A percentile compares a stretch with the other conserved stretches of the same genome.
These are phyloP conservation scores for Malassezia equina DNA, from an alignment of 1,284 basidiomycete genomes.

Conservation along the genomic window DNA sequence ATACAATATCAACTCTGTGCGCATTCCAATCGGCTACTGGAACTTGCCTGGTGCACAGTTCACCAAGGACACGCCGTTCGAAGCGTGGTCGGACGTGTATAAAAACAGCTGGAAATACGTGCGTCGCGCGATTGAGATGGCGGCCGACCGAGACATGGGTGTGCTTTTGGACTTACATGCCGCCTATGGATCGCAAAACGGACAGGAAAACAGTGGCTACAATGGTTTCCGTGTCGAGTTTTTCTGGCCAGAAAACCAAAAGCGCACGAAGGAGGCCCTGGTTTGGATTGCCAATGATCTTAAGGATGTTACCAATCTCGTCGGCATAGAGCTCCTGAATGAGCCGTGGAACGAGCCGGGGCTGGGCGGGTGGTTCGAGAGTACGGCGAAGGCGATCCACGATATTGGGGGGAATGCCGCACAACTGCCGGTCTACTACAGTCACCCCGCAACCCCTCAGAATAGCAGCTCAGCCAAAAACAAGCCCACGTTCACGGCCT, in stretches of 20 bases:
- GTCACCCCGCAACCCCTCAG: conserved; percentile 62
- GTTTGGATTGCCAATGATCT: conserved; percentile 57
- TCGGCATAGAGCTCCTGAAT: conserved; percentile 64
- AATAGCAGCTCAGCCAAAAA: conserved; percentile 56
- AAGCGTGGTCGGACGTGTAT: conserved; percentile 57
- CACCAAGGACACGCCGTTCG: conserved; percentile 55
- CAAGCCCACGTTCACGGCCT: conserved; percentile 61
- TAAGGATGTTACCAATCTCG: conserved; percentile 60
- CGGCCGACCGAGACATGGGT: conserved; percentile 58
- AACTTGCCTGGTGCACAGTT: conserved; percentile 47
- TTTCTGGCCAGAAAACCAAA: conserved; percentile 51
- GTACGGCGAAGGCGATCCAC: conserved; percentile 55
- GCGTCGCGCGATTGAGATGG: conserved; percentile 60
- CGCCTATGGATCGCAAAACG: conserved; percentile 57
- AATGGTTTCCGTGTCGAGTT: conserved; percentile 59
- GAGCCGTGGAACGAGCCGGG: conserved; percentile 53
- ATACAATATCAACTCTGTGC: conserved; percentile 48
- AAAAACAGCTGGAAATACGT: conserved; percentile 56
- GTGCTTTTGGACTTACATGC: conserved; percentile 67
- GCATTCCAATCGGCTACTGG: conserved; percentile 48
- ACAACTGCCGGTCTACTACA: conserved; percentile 61
- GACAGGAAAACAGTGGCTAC: conserved; percentile 63
- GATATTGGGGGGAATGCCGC: conserved; percentile 51
- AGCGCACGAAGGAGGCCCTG: conserved; percentile 58
- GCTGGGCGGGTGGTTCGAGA: conserved; percentile 38